Base-by-base conservation (phyloP, 108 stramenopile species). In the Skeletonema costatum region DNA sequence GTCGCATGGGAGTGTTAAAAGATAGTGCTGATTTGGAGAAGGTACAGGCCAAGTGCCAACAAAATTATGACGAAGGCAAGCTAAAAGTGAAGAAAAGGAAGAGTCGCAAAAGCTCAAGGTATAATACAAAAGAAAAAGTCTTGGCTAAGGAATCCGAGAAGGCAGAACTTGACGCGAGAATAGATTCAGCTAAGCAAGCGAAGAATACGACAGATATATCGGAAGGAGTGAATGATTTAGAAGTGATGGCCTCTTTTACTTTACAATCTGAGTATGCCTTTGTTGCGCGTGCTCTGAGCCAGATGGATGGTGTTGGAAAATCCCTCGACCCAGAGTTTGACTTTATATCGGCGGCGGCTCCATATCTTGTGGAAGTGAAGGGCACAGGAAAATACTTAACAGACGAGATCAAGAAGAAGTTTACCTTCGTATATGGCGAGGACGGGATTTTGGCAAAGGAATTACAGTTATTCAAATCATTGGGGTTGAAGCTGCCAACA, bases 191-290 rank as follows among this genome's bases (percentile, higher is more conserved):
- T 13, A 64, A 60, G n/a, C 58, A 70, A 39, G 17, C 68, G 64
- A 16, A 53, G 10, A 70, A 60, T 9, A 31, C 58, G 25, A 64
- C 73, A 11, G 60, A 46, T 16, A 36, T 32, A 39, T 50, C 70
- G 31, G 41, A 19, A 42, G 66, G 79, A 42, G 72, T 73, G 4
- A 88, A 85, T 16, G 94, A 95, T 82, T 62, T 89, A 9, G 87
- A 92, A 71, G 81, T 96, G 56, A 92, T 96, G 91, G 81, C 80
- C 16, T 93, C 82, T 64, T 96, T 96, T 64, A 86, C 88, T 29
- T 73, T 96, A 14, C 92, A 91, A 64, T 90, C 91, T 16, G 92
- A 93, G 74, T 93, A 93, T 68, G 95, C 95, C 30, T 96, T 96
- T 75, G 95, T 92, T 17, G 91, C 90, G 8, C 87, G 95, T 36